Base-by-base conservation (phyloP, 768 basidiomycete genomes). In the Rhizopogon salebrosus region DNA sequence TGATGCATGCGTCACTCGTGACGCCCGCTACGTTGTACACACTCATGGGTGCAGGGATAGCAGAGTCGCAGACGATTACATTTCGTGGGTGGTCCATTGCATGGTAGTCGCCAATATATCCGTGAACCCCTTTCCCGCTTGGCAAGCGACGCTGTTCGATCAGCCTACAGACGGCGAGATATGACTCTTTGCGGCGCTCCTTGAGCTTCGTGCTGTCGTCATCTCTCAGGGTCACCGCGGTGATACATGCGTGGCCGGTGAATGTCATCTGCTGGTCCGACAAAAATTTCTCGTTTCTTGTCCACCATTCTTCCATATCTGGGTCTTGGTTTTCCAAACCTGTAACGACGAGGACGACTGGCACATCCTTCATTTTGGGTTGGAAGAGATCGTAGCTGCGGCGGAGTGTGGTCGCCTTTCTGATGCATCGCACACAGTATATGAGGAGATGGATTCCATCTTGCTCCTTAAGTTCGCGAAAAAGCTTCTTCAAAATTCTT, bases 331-430 rank as follows among this genome's bases (percentile, higher is more conserved):
- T 58, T 51, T 74, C 75, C n/a, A 76, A 64, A 24, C 74, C 71
- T 1, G 73, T 76, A n/a, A 76, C 56, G 3, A 67, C 72, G 38
- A 77, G 53, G 4, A 67, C 63, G 26, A 72, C 69, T 2, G 75
- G 76, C 4, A 77, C 75, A 18, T 64, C 56, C 45, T 62, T 66
- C n/a, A 77, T 70, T 9, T 72, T 67, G 6, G 75, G 66, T 22
- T 66, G 61, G 54, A 75, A 72, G 27, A 75, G 54, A 29, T 62
- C 60, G 63, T 74, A 77, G 45, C 75, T 77, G 38, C 67, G 64
- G 39, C 67, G 61, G 27, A 68, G 53, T 2, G 66, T 59, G 22
- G 66, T 62, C 45, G 61, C 63, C 51, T 75, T 64, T 53, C 72
- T 62, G 13, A 75, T 67, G n/a, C 67, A 72, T 6, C 70, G 69